Evolutionary conservation across 768 basidiomycete species (phyloP).

Genomic region (Ramaria rubella): DNA sequence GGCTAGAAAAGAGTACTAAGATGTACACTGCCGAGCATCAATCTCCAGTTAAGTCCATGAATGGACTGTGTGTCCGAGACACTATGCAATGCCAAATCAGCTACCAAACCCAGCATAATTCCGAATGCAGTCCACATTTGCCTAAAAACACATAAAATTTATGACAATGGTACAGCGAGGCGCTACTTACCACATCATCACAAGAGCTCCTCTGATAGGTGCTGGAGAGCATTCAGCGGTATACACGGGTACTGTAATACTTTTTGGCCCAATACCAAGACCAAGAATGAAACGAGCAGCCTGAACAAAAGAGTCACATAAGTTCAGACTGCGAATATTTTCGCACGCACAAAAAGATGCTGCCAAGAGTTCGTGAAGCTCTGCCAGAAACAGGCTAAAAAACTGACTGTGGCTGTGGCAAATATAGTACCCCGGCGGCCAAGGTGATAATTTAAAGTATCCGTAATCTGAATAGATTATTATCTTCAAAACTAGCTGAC

Average conservation of each 20-base stretch:
- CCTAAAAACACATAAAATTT: background rate
- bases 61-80: slow-evolving; percentile 42
- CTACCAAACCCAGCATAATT: slow-evolving; percentile 64
- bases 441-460: slow-evolving; percentile 57
- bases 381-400: slow-evolving; percentile 21
- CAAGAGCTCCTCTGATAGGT: slow-evolving; percentile 77
- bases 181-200: slow-evolving; percentile 87
- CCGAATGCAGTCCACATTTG: slow-evolving; percentile 89
- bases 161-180: slow-evolving; percentile 26
- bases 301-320: slow-evolving; percentile 11
- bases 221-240: slow-evolving; percentile 77
- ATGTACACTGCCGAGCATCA: slow-evolving; percentile 71
- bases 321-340: background rate
- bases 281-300: slow-evolving; percentile 46
- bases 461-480: slow-evolving; percentile 38
- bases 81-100: slow-evolving; percentile 56
- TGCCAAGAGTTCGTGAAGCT: slow-evolving; percentile 29
- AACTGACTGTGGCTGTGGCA: slow-evolving; percentile 26
- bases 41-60: slow-evolving; percentile 70
- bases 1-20: slow-evolving; percentile 20
- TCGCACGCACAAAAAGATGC: slow-evolving; percentile 26
- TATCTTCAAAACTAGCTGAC: no score
- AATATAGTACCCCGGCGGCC: slow-evolving; percentile 49
- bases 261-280: slow-evolving; percentile 52
- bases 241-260: slow-evolving; percentile 55